A percentile compares a stretch with the other conserved stretches of the same genome.
Conservation (phyloP, 2,329 filamentous ascomycete genomes). For the Leptosphaerulina australis region DNA sequence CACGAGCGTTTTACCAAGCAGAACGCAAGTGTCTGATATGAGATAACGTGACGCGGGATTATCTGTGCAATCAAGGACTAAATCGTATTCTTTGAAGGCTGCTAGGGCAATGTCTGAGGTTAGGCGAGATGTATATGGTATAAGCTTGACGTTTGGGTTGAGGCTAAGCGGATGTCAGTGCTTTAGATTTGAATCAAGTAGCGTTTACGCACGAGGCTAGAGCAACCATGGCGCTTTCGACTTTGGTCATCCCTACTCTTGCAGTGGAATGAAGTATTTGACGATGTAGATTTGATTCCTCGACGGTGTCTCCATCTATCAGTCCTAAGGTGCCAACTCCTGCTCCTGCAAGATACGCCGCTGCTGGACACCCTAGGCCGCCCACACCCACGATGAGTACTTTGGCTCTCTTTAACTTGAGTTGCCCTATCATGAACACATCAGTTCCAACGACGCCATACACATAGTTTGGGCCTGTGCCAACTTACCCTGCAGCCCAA, state of each 20-base stretch:
- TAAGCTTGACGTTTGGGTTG: conserved; percentile 73
- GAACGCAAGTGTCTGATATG: conserved; percentile 86
- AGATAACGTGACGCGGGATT: conserved; percentile 90
- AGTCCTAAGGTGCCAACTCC: conserved; percentile 84
- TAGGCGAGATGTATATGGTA: conserved; percentile 68
- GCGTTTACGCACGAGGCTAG: conserved; percentile 50
- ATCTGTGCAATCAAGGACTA: conserved; percentile 94
- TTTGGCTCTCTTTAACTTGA: conserved; percentile 70
- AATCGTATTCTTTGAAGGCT: conserved; percentile 73
- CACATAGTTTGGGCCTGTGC: too few species aligned
- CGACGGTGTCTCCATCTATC: conserved; percentile 86
- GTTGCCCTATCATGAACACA: conserved; percentile 65
- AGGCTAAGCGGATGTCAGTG: conserved; percentile 56
- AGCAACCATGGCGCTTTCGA: conserved; percentile 67
- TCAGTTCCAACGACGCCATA: neutral
- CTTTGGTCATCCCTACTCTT: conserved; percentile 77
- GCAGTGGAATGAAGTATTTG: conserved; percentile 80
- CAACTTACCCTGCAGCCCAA: conserved; percentile 72
- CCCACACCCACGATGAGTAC: conserved; percentile 87
- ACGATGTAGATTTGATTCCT: conserved; percentile 88
- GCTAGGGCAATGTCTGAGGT: conserved; percentile 69
- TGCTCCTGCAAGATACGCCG: conserved; percentile 88
- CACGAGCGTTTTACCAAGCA: conserved; percentile 78
- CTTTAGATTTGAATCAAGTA: neutral
- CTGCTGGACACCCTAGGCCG: conserved; percentile 88